phyloP scores from a whole-genome alignment of 495 filamentous ascomycete species.

The Entonaema liquescens region DNA sequence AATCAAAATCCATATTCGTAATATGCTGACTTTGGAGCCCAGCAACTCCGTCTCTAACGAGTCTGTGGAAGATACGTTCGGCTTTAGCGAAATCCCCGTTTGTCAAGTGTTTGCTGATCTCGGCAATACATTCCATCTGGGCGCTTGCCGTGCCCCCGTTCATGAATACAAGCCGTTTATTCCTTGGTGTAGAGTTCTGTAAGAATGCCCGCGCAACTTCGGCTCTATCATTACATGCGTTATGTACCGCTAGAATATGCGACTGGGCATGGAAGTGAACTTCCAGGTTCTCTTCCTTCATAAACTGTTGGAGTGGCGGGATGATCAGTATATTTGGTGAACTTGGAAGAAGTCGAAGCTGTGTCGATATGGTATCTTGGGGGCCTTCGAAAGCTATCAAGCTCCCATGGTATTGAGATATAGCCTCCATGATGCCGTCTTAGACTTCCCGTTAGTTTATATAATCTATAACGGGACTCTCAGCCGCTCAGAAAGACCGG shows the following conservation, averaged over 20 bases:
- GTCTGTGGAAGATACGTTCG: conserved; percentile 53
- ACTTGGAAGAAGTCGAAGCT: conserved; percentile 59
- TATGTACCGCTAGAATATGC: conserved; percentile 54
- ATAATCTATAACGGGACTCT: not conserved
- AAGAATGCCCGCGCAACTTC: conserved; percentile 57
- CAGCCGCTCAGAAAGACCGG: not conserved
- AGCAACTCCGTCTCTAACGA: conserved; percentile 54
- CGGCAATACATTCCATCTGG: conserved; percentile 52
- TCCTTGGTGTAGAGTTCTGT: conserved; percentile 46
- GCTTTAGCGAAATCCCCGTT: conserved; percentile 53
- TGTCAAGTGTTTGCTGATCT: conserved; percentile 55
- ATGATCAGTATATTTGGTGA: conserved; percentile 60
- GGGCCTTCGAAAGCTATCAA: conserved; percentile 63
- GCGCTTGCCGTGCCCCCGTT: conserved; percentile 61
- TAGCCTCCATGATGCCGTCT: conserved; percentile 19
- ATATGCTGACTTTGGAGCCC: conserved; percentile 41
- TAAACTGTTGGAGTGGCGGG: conserved; percentile 52
- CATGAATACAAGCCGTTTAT: conserved; percentile 59
- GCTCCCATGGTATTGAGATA: conserved; percentile 49
- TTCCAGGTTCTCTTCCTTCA: conserved; percentile 32
- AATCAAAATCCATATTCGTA: not conserved
- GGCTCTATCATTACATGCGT: conserved; percentile 51
- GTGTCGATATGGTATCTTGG: conserved; percentile 56
- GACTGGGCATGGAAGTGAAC: conserved; percentile 47
- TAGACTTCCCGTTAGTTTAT: not conserved